These are phyloP conservation scores for Tetrastigma voinierianum DNA, from an alignment of 164 flowering plant genomes.

Conservation along the genomic window DNA sequence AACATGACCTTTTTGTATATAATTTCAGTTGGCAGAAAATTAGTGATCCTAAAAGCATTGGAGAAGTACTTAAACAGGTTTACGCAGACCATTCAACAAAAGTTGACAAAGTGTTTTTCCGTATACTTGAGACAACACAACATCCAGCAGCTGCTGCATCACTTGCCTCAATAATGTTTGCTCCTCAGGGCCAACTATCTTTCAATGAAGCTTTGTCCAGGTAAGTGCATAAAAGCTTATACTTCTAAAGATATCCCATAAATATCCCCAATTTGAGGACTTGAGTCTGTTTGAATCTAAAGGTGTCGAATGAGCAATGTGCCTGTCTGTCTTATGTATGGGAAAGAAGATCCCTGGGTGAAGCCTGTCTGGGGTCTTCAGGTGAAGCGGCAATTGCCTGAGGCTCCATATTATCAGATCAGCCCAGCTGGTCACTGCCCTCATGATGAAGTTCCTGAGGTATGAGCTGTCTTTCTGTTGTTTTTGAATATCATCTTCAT, in stretches of 20 bases:
- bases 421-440: slow-evolving; percentile 99
- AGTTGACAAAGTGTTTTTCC: slow-evolving; percentile 76
- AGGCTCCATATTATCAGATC: slow-evolving; percentile 88
- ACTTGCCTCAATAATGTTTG: slow-evolving; percentile 92
- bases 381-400: slow-evolving; percentile 73
- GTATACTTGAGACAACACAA: slow-evolving; percentile 65
- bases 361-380: slow-evolving; percentile 79
- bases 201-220: slow-evolving; percentile 70
- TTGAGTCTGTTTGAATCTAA: not conserved
- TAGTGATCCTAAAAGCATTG: slow-evolving; percentile 83
- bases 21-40: slow-evolving; percentile 81
- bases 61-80: slow-evolving; percentile 76
- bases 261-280: slow-evolving; percentile 6
- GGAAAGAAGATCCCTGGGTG: slow-evolving; percentile 99
- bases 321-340: slow-evolving; percentile 88
- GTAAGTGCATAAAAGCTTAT: slow-evolving; percentile 26
- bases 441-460: slow-evolving; percentile 99
- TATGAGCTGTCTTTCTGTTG: slow-evolving; percentile 21
- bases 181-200: slow-evolving; percentile 78
- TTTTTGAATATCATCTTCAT: not conserved
- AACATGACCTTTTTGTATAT: not conserved
- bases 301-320: slow-evolving; percentile 63
- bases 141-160: slow-evolving; percentile 99
- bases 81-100: slow-evolving; percentile 87
- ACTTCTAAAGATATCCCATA: not conserved